Evolutionary conservation across 371 early-diverging fungal species (phyloP).

Genomic region (Phascolomyces articulosus): DNA sequence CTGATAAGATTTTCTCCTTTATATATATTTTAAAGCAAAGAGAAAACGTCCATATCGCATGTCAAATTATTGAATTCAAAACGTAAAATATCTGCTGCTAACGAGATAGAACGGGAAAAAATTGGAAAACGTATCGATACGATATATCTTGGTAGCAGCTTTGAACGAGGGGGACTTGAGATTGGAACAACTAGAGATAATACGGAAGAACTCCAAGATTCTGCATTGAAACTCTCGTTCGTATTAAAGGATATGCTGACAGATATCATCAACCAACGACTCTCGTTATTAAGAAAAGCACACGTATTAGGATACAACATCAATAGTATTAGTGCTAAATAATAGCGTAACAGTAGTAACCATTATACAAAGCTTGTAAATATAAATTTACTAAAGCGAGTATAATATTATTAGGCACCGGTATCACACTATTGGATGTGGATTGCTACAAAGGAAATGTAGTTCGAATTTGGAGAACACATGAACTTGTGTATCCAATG

Average conservation of each 20-base stretch:
- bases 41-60: conserved; percentile 11
- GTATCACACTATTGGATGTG: background rate
- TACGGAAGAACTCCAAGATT: background rate
- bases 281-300: background rate
- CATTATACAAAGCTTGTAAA: too few relatives aligned
- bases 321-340: background rate
- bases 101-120: conserved; percentile 2
- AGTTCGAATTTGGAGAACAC: background rate
- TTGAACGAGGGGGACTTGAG: background rate
- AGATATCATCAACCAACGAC: background rate
- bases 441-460: background rate
- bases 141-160: background rate
- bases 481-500: background rate
- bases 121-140: conserved; percentile 17
- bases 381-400: background rate
- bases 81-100: conserved; percentile 12
- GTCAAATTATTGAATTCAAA: conserved; percentile 1
- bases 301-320: background rate
- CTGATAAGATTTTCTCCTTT: background rate
- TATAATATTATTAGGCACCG: background rate
- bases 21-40: conserved; percentile 9
- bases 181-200: background rate
- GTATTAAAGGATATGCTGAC: background rate
- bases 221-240: background rate
- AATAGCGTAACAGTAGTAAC: too few relatives aligned